Evolutionary conservation across 306 rosid genomes (phyloP).

Genomic region (Hippophae tibetana): DNA sequence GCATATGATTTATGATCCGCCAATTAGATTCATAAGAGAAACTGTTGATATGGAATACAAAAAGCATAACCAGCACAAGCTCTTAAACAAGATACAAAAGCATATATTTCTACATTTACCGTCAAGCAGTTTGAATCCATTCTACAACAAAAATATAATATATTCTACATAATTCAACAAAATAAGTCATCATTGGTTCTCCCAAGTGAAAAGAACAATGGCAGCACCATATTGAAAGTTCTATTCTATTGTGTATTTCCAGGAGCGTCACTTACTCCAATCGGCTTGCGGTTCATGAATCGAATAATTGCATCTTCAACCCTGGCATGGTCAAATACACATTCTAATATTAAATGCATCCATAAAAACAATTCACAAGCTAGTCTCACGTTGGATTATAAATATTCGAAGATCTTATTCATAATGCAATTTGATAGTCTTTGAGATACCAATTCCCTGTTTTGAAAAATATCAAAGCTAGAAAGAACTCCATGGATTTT

Average conservation of each 20-base stretch:
- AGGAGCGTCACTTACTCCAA: constrained; percentile 71
- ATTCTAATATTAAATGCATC: background rate
- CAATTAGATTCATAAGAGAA: no score
- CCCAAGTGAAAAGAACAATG: constrained; percentile 13
- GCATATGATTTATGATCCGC: no score
- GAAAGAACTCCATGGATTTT: background rate
- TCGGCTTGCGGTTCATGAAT: constrained; percentile 83
- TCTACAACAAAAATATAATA: no score
- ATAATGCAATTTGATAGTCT: background rate
- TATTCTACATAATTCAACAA: constrained; percentile 1
- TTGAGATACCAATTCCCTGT: background rate
- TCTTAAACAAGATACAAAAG: no score
- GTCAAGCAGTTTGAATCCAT: no score
- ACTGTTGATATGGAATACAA: no score
- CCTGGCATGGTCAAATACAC: constrained; percentile 31
- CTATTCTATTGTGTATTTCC: constrained; percentile 55
- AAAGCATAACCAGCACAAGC: no score
- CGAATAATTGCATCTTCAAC: constrained; percentile 99
- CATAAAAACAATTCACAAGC: background rate
- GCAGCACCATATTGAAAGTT: constrained; percentile 14
- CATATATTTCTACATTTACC: no score
- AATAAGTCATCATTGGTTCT: constrained; percentile 5
- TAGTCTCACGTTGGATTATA: no score
- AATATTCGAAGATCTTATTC: no score
- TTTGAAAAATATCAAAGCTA: background rate